Evolutionary conservation across 441 rosid species (phyloP).

Genomic region (Pelargonium myrrhifolium): DNA sequence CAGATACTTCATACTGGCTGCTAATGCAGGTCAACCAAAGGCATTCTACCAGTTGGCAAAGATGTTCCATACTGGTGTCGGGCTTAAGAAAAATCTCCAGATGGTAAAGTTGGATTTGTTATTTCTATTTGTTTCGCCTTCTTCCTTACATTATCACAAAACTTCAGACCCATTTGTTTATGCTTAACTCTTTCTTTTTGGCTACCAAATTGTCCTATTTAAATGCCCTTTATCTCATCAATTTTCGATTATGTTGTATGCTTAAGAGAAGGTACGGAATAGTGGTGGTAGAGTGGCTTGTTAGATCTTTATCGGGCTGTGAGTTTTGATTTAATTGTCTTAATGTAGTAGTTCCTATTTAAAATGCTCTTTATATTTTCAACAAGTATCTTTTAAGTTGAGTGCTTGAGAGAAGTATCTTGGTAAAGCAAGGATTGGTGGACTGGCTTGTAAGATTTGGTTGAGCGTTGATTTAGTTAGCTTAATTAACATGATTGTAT

Average conservation of each 20-base stretch:
- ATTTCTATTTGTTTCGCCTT: background rate
- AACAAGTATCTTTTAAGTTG: background rate
- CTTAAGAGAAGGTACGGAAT: background rate
- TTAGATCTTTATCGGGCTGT: background rate
- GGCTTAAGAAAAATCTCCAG: slow-evolving; percentile 68
- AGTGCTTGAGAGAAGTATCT: background rate
- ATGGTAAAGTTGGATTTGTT: slow-evolving; percentile 46
- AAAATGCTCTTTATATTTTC: background rate
- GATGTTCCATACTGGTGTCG: slow-evolving; percentile 97
- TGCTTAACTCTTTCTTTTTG: background rate
- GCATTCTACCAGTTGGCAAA: slow-evolving; percentile 97
- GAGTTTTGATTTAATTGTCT: background rate
- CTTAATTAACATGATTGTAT: background rate
- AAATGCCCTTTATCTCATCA: background rate
- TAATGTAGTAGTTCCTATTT: background rate
- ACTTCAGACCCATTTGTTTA: background rate
- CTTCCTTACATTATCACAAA: background rate
- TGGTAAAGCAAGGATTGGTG: background rate
- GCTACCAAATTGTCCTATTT: background rate
- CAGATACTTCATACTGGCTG: slow-evolving; percentile 64
- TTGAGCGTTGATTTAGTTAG: background rate
- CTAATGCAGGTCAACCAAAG: slow-evolving; percentile 93
- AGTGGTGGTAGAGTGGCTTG: background rate
- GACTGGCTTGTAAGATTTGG: background rate
- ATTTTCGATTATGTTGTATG: background rate